Percentiles rank a stretch among this genome's conserved stretches.
Evolutionary conservation across 164 flowering plant genomes (phyloP).

Genomic region (Cinnamomum micranthum): DNA sequence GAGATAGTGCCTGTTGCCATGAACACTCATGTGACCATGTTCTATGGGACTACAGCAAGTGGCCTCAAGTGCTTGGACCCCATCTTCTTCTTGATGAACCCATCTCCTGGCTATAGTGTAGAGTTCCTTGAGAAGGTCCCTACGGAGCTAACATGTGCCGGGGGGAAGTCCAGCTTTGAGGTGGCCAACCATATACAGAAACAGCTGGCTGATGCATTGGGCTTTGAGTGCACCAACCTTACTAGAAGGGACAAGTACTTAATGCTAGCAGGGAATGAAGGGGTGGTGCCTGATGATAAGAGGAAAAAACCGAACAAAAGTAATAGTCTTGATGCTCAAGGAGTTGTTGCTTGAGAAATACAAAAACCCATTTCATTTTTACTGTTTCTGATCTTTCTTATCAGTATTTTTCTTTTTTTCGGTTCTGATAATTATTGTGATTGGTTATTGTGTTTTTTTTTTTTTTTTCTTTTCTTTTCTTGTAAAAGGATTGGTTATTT

Average conservation of each 20-base stretch:
- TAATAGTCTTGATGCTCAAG: not conserved
- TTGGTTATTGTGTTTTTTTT: not conserved
- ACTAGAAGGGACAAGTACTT: constrained; percentile 86
- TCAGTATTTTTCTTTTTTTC: not conserved
- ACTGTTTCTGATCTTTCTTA: not conserved
- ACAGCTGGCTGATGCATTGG: constrained; percentile 58
- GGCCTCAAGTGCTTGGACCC: constrained; percentile 81
- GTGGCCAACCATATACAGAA: constrained; percentile 70
- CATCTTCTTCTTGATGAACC: constrained; percentile 83
- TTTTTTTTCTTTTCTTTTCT: too few species aligned
- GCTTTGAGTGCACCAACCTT: constrained; percentile 75
- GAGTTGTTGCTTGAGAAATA: not conserved
- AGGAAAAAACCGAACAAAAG: not conserved
- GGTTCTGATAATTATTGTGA: not conserved
- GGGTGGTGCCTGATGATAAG: constrained; percentile 38
- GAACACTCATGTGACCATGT: constrained; percentile 62
- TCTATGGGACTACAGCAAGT: constrained; percentile 83
- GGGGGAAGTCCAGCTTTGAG: constrained; percentile 56
- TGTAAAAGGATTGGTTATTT: not conserved
- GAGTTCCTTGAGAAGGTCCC: constrained; percentile 57
- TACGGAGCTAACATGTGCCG: constrained; percentile 50
- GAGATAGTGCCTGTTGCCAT: constrained; percentile 87
- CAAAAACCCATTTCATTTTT: not conserved
- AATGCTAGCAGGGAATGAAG: constrained; percentile 90
- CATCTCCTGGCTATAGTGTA: constrained; percentile 49